phyloP scores from a whole-genome alignment of 129 eudicot species.

The Lonicera japonica region DNA sequence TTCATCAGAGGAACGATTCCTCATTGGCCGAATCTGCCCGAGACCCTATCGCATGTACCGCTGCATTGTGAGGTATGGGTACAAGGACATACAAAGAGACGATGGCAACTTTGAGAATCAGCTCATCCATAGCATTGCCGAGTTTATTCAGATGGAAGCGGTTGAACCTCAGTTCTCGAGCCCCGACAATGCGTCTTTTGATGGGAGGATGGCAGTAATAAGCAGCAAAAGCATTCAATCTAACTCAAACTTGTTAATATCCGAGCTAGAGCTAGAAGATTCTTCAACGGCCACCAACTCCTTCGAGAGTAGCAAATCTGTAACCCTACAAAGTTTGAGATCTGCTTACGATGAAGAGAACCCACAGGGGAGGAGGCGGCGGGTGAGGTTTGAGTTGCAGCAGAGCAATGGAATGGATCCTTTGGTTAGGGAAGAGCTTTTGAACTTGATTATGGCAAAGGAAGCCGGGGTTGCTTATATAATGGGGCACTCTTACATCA shows the following conservation, averaged over 20 bases:
- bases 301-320: conserved; percentile 65
- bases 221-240: conserved; percentile 51
- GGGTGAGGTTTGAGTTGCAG: conserved; percentile 59
- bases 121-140: conserved; percentile 81
- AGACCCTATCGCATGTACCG: conserved; percentile 94
- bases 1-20: conserved; percentile 77
- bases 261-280: conserved; percentile 23
- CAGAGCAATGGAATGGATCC: conserved; percentile 51
- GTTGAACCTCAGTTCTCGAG: conserved; percentile 62
- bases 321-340: conserved; percentile 67
- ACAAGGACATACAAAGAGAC: conserved; percentile 79
- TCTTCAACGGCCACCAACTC: conserved; percentile 24
- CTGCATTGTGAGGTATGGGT: conserved; percentile 84
- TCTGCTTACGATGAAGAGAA: conserved; percentile 84
- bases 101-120: conserved; percentile 78
- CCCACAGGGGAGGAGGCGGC: conserved; percentile 61
- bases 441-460: conserved; percentile 74
- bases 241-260: conserved; percentile 42
- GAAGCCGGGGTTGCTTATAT: conserved; percentile 98
- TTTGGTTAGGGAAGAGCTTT: conserved; percentile 62
- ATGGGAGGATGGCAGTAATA: conserved; percentile 94
- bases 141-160: conserved; percentile 93
- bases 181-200: conserved; percentile 59
- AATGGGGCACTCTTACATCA: conserved; percentile 87
- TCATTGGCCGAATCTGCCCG: conserved; percentile 91